A percentile compares a stretch with the other conserved stretches of the same genome.
These are phyloP conservation scores for Papilionanthe hybrid DNA, from an alignment of 116 monocot genomes.

Conservation along the genomic window DNA sequence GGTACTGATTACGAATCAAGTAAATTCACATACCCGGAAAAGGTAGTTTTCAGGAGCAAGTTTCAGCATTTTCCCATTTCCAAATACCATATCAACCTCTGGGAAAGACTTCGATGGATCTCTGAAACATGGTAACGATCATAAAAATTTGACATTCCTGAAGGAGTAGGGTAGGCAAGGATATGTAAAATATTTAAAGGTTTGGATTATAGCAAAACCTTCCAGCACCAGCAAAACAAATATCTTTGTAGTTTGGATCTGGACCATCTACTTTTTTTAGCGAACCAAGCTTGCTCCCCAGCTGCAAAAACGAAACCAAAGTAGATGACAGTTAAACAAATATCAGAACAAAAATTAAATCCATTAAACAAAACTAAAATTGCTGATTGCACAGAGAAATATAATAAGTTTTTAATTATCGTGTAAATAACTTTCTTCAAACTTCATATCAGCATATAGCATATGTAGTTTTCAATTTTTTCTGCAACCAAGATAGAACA, in stretches of 20 bases:
- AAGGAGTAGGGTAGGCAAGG: not conserved
- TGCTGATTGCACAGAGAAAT: not conserved
- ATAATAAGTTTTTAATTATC: not conserved
- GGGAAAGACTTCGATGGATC: constrained; percentile 56
- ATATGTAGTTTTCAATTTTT: not conserved
- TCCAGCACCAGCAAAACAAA: constrained; percentile 44
- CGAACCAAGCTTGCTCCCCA: constrained; percentile 21
- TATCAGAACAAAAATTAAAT: not conserved
- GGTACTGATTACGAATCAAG: not conserved
- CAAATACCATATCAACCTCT: constrained; percentile 75
- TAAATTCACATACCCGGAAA: constrained; percentile 52
- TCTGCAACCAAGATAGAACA: not conserved
- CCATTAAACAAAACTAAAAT: not conserved
- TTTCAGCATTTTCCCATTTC: constrained; percentile 63
- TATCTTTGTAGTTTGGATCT: constrained; percentile 46
- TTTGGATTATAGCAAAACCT: constrained; percentile 17
- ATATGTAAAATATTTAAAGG: not conserved
- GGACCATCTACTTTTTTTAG: constrained; percentile 41
- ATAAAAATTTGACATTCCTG: not conserved
- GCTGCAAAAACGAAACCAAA: constrained; percentile 11
- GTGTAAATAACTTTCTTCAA: not conserved
- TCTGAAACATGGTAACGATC: constrained; percentile 13
- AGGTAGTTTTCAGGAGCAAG: constrained; percentile 90
- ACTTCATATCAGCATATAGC: not conserved
- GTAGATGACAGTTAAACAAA: not conserved